A percentile compares a stretch with the other conserved stretches of the same genome.
phyloP scores from a whole-genome alignment of 2,329 filamentous ascomycete genomes.

The Pestalotiopsis sp. region DNA sequence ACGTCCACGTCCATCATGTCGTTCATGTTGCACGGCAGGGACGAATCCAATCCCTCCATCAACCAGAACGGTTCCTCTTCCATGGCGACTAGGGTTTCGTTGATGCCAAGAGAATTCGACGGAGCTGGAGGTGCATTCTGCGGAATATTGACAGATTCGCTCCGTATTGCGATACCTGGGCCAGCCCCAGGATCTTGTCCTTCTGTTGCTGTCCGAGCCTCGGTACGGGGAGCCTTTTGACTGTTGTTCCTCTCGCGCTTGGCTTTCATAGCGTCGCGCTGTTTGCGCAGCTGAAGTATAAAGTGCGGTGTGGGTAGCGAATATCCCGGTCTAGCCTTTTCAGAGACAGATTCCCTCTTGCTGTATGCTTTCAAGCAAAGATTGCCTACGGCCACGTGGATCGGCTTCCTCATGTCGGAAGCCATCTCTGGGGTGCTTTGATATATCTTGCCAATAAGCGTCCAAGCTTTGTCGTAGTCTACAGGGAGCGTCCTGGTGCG shows the following conservation, averaged over 20 bases:
- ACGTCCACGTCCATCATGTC: neutral
- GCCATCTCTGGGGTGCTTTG: slow-evolving; percentile 30
- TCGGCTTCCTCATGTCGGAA: slow-evolving; percentile 26
- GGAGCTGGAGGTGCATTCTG: neutral
- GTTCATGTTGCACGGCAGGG: neutral
- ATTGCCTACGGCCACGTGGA: slow-evolving; percentile 31
- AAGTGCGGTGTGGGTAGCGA: slow-evolving; percentile 20
- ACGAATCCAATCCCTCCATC: slow-evolving; percentile 13
- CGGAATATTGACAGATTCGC: neutral
- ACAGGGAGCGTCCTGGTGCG: slow-evolving; percentile 29
- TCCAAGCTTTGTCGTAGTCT: slow-evolving; percentile 34
- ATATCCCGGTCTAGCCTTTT: slow-evolving; percentile 19
- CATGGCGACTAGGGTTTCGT: neutral
- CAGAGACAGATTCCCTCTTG: slow-evolving; percentile 19
- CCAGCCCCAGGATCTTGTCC: neutral
- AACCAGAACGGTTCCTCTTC: slow-evolving; percentile 21
- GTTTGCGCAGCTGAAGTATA: slow-evolving; percentile 19
- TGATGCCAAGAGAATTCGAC: neutral
- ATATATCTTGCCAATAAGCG: slow-evolving; percentile 34
- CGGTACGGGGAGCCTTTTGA: neutral
- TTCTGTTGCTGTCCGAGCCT: neutral
- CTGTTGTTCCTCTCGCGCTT: neutral
- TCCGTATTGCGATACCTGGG: neutral
- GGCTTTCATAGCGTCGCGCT: neutral
- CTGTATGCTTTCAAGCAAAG: slow-evolving; percentile 33